These are phyloP conservation scores for Smallanthus sonchifolius DNA, from an alignment of 129 eudicot genomes.

Conservation along the genomic window DNA sequence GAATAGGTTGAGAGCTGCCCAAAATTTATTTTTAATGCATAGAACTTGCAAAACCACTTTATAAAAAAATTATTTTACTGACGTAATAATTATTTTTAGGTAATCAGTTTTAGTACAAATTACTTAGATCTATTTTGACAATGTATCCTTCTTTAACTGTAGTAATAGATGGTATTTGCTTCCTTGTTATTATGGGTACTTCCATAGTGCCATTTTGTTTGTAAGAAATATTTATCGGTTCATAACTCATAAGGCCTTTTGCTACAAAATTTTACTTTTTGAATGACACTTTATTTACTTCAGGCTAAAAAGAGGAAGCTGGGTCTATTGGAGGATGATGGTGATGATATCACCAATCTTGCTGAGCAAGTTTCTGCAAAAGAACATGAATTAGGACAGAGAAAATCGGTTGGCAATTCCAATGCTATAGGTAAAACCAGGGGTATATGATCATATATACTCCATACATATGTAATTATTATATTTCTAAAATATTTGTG, in stretches of 20 bases:
- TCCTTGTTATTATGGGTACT: not conserved
- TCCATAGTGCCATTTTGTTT: not conserved
- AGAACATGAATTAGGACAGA: conserved; percentile 35
- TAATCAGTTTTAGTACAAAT: not conserved
- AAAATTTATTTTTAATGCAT: not conserved
- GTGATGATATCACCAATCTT: conserved; percentile 36
- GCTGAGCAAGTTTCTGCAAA: conserved; percentile 41
- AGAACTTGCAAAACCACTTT: not conserved
- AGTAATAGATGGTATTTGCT: not conserved
- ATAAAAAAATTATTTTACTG: not conserved
- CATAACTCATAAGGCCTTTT: not conserved
- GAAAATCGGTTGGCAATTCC: conserved; percentile 28
- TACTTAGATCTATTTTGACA: not conserved
- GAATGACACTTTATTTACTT: not conserved
- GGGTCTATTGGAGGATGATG: conserved; percentile 64
- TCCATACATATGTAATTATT: not conserved
- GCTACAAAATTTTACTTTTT: not conserved
- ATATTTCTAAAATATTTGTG: not conserved
- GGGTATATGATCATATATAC: conserved; percentile 34
- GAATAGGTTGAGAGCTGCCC: too few species aligned
- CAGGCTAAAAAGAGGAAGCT: conserved; percentile 89
- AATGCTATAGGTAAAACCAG: conserved; percentile 22
- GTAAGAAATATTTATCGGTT: not conserved
- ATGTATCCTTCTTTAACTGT: not conserved
- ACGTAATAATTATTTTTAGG: not conserved